phyloP scores from a whole-genome alignment of 2,329 filamentous ascomycete genomes.

The Fusarium sp. region DNA sequence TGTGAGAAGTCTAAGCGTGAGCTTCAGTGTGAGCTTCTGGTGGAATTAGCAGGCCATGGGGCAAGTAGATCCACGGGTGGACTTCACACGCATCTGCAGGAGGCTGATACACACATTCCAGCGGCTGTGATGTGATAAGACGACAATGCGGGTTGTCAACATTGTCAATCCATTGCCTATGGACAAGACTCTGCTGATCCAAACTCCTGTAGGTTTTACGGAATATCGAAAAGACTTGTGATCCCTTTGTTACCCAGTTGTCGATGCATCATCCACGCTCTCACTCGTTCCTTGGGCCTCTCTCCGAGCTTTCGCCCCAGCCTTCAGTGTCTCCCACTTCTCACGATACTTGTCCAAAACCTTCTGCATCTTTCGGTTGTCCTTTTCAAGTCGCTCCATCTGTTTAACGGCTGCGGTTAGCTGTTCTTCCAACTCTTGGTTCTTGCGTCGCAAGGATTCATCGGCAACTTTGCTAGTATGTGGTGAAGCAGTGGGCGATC shows the following conservation, averaged over 20 bases:
- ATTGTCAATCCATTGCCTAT: not conserved
- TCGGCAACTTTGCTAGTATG: constrained; percentile 43
- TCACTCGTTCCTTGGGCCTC: constrained; percentile 54
- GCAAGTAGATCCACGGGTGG: not conserved
- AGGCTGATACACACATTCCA: not conserved
- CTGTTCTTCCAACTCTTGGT: constrained; percentile 75
- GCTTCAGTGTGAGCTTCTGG: constrained; percentile 98
- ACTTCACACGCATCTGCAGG: not conserved
- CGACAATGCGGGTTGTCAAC: not conserved
- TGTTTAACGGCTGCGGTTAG: constrained; percentile 67
- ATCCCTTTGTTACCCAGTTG: constrained; percentile 25
- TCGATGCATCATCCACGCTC: constrained; percentile 48
- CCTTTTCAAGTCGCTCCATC: constrained; percentile 73
- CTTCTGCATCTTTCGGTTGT: constrained; percentile 65
- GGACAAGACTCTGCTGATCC: not conserved
- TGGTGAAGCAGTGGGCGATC: constrained; percentile 58
- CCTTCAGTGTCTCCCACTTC: constrained; percentile 70
- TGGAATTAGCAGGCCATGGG: constrained; percentile 67
- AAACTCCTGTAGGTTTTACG: not conserved
- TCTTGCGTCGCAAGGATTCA: constrained; percentile 57
- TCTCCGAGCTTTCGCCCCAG: constrained; percentile 66
- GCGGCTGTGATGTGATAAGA: not conserved
- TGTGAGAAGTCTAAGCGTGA: constrained; percentile 83
- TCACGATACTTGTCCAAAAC: constrained; percentile 68
- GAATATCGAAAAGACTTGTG: not conserved